Conservation (phyloP, 2,329 filamentous ascomycete genomes). For the Talaromyces marneffei region DNA sequence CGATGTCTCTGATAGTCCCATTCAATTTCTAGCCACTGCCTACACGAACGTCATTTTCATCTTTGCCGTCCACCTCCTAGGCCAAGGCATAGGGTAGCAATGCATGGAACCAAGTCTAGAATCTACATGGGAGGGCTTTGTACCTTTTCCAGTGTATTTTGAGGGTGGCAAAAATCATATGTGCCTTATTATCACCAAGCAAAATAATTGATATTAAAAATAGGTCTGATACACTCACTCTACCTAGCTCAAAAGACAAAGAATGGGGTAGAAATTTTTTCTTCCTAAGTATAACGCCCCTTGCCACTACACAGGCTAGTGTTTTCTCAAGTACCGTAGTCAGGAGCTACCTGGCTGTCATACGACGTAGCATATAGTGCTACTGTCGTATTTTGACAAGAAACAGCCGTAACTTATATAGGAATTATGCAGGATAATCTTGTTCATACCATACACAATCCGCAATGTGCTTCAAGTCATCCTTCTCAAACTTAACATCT, state of each 20-base stretch:
- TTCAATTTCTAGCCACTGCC: not conserved
- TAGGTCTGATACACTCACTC: too few species aligned
- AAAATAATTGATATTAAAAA: too few species aligned
- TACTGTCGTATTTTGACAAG: not conserved
- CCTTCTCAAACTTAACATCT: not conserved
- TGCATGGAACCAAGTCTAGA: not conserved
- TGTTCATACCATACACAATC: not conserved
- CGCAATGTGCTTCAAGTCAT: not conserved
- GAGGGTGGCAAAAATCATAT: not conserved
- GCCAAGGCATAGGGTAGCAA: not conserved
- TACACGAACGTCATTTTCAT: not conserved
- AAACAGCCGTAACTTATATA: not conserved
- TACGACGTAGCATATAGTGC: not conserved
- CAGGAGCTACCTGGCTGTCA: not conserved
- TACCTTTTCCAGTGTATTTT: not conserved
- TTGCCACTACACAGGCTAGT: not conserved
- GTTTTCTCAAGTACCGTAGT: not conserved
- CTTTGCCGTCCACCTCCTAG: not conserved
- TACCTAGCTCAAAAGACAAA: not conserved
- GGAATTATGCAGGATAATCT: not conserved
- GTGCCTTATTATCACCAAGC: not conserved
- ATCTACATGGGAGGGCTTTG: not conserved
- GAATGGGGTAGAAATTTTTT: not conserved
- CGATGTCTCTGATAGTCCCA: not conserved
- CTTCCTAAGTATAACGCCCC: not conserved